Base-by-base conservation (phyloP, 1,284 basidiomycete genomes). In the Ceraceosorus guamensis region DNA sequence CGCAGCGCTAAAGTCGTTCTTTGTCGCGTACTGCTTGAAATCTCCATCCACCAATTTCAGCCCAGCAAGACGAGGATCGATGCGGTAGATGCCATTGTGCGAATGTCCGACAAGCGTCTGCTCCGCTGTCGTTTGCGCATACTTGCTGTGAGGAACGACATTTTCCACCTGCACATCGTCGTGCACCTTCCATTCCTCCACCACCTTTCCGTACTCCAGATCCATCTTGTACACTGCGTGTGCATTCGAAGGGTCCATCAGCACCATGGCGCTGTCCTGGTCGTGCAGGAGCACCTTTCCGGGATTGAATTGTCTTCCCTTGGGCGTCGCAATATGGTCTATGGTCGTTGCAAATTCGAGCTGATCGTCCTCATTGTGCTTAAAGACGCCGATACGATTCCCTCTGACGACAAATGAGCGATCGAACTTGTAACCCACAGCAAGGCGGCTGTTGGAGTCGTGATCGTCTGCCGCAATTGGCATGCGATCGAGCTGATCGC, bases 171-270 rank as follows among this genome's bases (percentile, higher is more conserved):
- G 81, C 57, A 97, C 82, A 68, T 87, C 82, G 50, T 96, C 91
- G 72, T 92, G 87, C 14, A 98, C 85, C 76, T 92, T 93, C 92
- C 91, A 97, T 77, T 98, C 93, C 73, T 99, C 95, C 6, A 98
- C 91, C 44, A 99, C 86, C 79, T 97, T 95, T 50, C 91, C 95
- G 46, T 87, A 86, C 77, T 93, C 90, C 62, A 98, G 84, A 77
- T 98, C 95, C 83, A 98, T 86, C 65, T 82, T 86, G 79, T 86
- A 97, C 39, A 99, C 79, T 0, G 91, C 86, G 69, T 91, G 85
- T n/a, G 85, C 83, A 53, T 91, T 85, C 39, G 78, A 75, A 1
- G 89, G 86, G 73, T 96, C 89, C 83, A 91, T 89, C 57, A 99
- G 76, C 53, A 99, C 81, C 91, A 99, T 92, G 78, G 91, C 89